These are phyloP conservation scores for Lepiota brunneoincarnata DNA, from an alignment of 768 basidiomycete genomes.

Conservation along the genomic window DNA sequence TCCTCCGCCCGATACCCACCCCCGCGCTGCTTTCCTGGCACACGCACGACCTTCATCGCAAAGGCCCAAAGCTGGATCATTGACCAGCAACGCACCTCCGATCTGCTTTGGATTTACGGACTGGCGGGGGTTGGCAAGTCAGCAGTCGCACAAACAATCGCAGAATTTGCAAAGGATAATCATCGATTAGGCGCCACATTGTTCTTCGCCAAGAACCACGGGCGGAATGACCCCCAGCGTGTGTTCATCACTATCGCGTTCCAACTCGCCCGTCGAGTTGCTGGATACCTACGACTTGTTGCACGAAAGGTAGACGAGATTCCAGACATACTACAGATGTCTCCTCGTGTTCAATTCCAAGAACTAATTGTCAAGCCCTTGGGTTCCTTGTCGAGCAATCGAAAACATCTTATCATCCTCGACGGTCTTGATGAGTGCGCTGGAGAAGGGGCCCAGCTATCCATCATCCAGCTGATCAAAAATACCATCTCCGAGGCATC, in stretches of 20 bases:
- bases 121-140: slow-evolving; percentile 8
- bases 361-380: too few relatives aligned
- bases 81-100: not conserved
- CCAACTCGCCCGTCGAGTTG: not conserved
- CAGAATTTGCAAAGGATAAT: not conserved
- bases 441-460: too few relatives aligned
- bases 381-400: too few relatives aligned
- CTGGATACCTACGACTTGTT: not conserved
- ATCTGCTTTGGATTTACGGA: slow-evolving; percentile 5
- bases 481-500: not conserved
- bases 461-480: slow-evolving; percentile 3
- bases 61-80: not conserved
- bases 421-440: too few relatives aligned
- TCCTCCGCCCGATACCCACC: too few relatives aligned
- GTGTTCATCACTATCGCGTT: not conserved
- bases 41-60: too few relatives aligned
- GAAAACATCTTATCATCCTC: too few relatives aligned
- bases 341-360: too few relatives aligned
- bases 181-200: not conserved
- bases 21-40: too few relatives aligned
- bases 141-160: not conserved
- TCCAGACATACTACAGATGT: too few relatives aligned
- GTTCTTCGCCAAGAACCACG: not conserved
- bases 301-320: too few relatives aligned
- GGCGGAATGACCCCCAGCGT: not conserved